Evolutionary conservation across 441 rosid species (phyloP).

Genomic region (Biscutella laevigata): DNA sequence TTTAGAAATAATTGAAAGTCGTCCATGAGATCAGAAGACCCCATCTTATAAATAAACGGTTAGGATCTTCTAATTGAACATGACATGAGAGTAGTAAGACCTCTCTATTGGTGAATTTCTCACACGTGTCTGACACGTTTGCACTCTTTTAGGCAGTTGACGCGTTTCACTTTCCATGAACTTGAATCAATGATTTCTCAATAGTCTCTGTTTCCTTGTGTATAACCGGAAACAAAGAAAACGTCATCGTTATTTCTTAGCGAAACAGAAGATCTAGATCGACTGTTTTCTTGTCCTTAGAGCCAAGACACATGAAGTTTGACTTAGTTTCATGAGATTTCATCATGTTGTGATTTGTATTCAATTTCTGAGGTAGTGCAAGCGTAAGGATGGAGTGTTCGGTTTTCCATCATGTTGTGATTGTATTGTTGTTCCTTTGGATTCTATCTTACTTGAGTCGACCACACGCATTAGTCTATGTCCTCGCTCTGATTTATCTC

Average conservation of each 20-base stretch:
- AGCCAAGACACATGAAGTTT: not conserved
- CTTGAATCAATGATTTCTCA: not conserved
- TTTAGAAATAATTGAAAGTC: not conserved
- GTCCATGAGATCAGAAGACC: not conserved
- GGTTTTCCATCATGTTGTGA: constrained; percentile 58
- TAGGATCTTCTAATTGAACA: not conserved
- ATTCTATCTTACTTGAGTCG: constrained; percentile 44
- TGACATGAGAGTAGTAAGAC: not conserved
- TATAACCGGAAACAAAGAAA: not conserved
- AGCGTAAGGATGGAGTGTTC: constrained; percentile 31
- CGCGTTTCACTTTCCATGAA: constrained; percentile 11
- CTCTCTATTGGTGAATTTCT: not conserved
- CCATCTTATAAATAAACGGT: not conserved
- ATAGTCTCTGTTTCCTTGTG: not conserved
- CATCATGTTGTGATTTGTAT: too few relatives aligned
- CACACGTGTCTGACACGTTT: constrained; percentile 23
- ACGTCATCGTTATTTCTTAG: not conserved
- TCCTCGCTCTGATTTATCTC: constrained; percentile 57
- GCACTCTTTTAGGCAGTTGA: constrained; percentile 27
- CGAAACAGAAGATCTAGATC: not conserved
- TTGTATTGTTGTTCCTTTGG: constrained; percentile 57
- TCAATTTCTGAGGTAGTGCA: too few relatives aligned
- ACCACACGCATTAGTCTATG: constrained; percentile 41
- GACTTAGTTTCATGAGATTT: constrained; percentile 3
- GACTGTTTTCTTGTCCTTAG: not conserved